Evolutionary conservation across 2,329 filamentous ascomycete species (phyloP).

Genomic region (Ilyonectria robusta): DNA sequence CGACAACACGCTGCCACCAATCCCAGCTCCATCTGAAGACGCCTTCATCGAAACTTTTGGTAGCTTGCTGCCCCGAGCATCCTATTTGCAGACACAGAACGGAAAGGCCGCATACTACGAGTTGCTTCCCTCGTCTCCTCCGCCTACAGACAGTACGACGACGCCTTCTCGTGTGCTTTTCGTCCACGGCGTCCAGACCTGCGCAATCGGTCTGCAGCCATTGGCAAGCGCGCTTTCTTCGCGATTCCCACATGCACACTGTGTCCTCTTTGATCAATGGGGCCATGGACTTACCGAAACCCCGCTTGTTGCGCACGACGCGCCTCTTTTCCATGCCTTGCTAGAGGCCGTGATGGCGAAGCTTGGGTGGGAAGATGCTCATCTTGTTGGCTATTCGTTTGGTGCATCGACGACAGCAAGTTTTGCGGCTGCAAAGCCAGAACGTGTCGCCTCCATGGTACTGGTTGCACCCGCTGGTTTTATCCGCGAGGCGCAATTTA

Average conservation of each 20-base stretch:
- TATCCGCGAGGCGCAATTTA: conserved; percentile 48
- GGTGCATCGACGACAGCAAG: conserved; percentile 58
- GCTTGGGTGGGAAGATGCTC: conserved; percentile 58
- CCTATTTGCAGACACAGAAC: conserved; percentile 49
- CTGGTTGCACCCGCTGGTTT: conserved; percentile 65
- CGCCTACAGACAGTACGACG: fast-evolving
- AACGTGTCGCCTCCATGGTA: conserved; percentile 51
- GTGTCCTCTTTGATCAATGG: conserved; percentile 65
- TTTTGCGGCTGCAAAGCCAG: conserved; percentile 52
- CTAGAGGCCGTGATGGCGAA: conserved; percentile 56
- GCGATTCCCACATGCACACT: conserved; percentile 53
- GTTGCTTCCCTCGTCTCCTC: conserved; percentile 38
- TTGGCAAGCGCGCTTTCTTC: conserved; percentile 55
- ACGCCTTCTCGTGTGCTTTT: conserved; percentile 55
- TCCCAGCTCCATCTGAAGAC: conserved; percentile 55
- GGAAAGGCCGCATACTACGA: conserved; percentile 60
- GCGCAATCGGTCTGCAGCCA: conserved; percentile 62
- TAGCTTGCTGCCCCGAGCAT: conserved; percentile 54
- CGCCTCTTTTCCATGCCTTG: conserved; percentile 59
- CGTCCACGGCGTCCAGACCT: conserved; percentile 66
- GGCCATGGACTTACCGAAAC: conserved; percentile 68
- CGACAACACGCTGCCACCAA: conserved; percentile 30
- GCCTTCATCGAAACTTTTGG: conserved; percentile 56
- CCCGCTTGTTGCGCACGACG: conserved; percentile 57
- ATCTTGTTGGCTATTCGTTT: conserved; percentile 66